These are phyloP conservation scores for Fraxinus pennsylvanica DNA, from an alignment of 257 asterid species.

Conservation along the genomic window DNA sequence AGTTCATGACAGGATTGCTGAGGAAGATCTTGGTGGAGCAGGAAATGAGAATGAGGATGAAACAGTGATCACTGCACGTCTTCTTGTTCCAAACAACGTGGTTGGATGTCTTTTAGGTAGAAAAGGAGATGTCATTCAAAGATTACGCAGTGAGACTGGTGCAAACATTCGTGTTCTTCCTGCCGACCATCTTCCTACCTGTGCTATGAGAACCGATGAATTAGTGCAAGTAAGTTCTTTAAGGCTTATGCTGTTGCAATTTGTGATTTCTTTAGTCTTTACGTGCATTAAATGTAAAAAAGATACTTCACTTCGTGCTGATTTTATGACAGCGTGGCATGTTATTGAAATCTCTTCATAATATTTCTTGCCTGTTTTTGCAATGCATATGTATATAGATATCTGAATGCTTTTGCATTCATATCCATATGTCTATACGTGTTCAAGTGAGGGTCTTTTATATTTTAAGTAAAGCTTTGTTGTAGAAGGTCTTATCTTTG, in stretches of 20 bases:
- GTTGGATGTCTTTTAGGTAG: conserved; percentile 79
- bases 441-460: background rate
- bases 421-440: background rate
- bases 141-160: conserved; percentile 74
- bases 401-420: background rate
- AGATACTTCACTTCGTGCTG: background rate
- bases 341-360: conserved; percentile 5
- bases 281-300: conserved; percentile 6
- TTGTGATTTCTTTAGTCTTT: conserved; percentile 8
- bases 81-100: conserved; percentile 58
- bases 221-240: conserved; percentile 62
- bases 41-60: conserved; percentile 42
- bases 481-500: background rate
- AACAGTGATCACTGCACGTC: conserved; percentile 60
- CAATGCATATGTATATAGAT: background rate
- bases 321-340: conserved; percentile 16
- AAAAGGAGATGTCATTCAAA: conserved; percentile 84
- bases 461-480: background rate
- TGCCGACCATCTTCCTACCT: conserved; percentile 60
- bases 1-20: conserved; percentile 72
- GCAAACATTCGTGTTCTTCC: conserved; percentile 79
- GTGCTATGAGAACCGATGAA: conserved; percentile 66
- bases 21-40: conserved; percentile 55
- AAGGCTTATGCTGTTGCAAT: conserved; percentile 23
- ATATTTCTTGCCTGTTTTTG: conserved; percentile 1